Conservation (phyloP, 2,329 filamentous ascomycete genomes). For the Xylariaceae sp. region DNA sequence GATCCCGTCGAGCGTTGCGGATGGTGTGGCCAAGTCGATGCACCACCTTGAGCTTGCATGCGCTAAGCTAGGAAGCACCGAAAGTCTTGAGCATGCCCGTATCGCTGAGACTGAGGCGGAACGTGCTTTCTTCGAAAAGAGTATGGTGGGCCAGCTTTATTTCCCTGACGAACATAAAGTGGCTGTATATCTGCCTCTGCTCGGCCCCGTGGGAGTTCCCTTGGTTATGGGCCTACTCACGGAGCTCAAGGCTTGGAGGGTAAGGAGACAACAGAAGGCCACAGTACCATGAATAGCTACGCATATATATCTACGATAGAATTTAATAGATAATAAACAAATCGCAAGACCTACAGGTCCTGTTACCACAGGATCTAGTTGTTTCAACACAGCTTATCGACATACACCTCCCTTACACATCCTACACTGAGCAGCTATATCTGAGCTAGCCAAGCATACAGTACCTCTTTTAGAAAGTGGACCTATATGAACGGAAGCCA, state of each 20-base stretch:
- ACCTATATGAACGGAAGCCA: too few species aligned
- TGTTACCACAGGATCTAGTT: too few species aligned
- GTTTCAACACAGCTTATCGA: too few species aligned
- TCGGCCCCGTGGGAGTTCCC: conserved; percentile 91
- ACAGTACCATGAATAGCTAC: conserved; percentile 31
- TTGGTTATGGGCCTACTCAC: conserved; percentile 83
- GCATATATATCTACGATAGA: neutral
- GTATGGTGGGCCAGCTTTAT: conserved; percentile 98
- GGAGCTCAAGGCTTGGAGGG: conserved; percentile 72
- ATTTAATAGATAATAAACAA: conserved; percentile 14
- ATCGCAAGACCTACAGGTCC: neutral
- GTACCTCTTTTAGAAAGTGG: too few species aligned
- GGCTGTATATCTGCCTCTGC: conserved; percentile 89
- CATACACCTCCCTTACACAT: too few species aligned
- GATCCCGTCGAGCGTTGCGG: conserved; percentile 85
- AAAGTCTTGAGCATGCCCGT: conserved; percentile 80
- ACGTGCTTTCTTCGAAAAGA: conserved; percentile 96
- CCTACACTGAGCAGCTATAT: too few species aligned
- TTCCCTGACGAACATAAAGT: conserved; percentile 99
- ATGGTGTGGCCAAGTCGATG: conserved; percentile 82
- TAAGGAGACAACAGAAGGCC: conserved; percentile 53
- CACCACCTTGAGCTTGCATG: conserved; percentile 80
- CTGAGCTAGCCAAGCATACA: too few species aligned
- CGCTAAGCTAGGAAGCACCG: conserved; percentile 66
- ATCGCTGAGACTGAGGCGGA: conserved; percentile 90